Base-by-base conservation (phyloP, 2,329 filamentous ascomycete species). In the Lasiodiplodia theobromae region DNA sequence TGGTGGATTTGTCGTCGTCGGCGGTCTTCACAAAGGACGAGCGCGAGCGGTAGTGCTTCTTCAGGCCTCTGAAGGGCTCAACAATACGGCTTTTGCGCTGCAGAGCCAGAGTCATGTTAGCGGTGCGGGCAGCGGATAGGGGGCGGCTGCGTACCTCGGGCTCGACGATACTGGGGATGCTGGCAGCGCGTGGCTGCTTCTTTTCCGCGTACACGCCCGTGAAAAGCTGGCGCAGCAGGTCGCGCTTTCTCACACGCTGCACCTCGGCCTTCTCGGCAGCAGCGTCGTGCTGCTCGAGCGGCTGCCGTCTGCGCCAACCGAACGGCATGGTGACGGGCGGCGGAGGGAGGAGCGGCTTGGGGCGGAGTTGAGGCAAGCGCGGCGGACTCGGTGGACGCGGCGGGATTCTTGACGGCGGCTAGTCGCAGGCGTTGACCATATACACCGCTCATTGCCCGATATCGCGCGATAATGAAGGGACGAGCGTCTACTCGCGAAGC, bases 371-470 rank as follows among this genome's bases (percentile, higher is more conserved):
- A 44, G 66, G 56, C 44, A 60, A 37, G 47, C n/a, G 47, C 56
- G 47, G 23, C 28, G 56, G 34, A 34, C 21, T 62, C n/a, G 57
- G 49, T 31, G 66, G 37, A 37, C 38, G 47, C n/a, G 47, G 51
- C 66, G 54, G 40, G 40, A 49, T 57, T 67, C 56, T 67, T 60
- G 53, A 67, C 54, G 66, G 49, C 31, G n/a, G 28, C 31, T 34
- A 34, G 21, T 58, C 44, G 60, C 44, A 65, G 52, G 52, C 66
- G 23, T 31, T 11, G 25, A 21, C 52, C 49, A 51, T 57, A 68
- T 68, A 68, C 66, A 68, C 66, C 66, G 66, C 66, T 68, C 66
- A 62, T 68, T 62, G 56, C 66, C 66, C 66, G 66, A 68, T 68
- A 56, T 68, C 66, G 66, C 66, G 66, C 66, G 56, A 52, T 51